These are phyloP conservation scores for Nepenthes mirabilis DNA, from an alignment of 148 eudicot genomes.

Conservation along the genomic window DNA sequence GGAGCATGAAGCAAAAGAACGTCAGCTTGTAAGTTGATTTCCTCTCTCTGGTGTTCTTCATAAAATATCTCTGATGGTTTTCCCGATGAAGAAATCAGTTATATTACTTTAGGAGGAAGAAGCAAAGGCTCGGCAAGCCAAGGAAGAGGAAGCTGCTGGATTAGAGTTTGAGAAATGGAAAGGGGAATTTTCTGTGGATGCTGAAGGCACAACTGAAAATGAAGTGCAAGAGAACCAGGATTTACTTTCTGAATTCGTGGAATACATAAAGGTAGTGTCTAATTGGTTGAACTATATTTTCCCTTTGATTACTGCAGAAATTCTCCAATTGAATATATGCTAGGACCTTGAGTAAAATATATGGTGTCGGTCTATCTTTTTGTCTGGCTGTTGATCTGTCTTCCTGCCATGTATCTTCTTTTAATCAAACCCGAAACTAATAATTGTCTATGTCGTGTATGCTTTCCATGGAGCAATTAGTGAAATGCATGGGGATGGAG, in stretches of 20 bases:
- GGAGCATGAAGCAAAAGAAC: constrained; percentile 83
- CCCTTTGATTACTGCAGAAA: neutral
- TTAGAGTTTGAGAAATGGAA: constrained; percentile 94
- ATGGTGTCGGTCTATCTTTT: too few relatives aligned
- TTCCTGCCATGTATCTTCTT: too few relatives aligned
- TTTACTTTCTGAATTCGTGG: constrained; percentile 84
- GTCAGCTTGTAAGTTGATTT: constrained; percentile 44
- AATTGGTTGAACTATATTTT: neutral
- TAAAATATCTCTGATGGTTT: constrained; percentile 1
- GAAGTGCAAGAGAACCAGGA: constrained; percentile 85
- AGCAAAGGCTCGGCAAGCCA: constrained; percentile 79
- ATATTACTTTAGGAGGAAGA: constrained; percentile 75
- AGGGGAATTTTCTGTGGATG: constrained; percentile 91
- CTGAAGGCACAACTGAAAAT: constrained; percentile 91
- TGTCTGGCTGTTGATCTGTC: too few relatives aligned
- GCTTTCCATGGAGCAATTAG: too few relatives aligned
- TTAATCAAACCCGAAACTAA: too few relatives aligned
- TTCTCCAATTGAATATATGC: too few relatives aligned
- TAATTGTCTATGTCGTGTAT: too few relatives aligned
- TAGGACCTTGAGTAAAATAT: too few relatives aligned
- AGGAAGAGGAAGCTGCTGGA: constrained; percentile 92
- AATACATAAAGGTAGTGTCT: constrained; percentile 74
- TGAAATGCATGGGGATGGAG: too few relatives aligned
- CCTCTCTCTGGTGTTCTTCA: neutral
- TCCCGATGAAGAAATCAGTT: constrained; percentile 5